These are phyloP conservation scores for Fusarium cyanostomum DNA, from an alignment of 2,329 filamentous ascomycete genomes.

Conservation along the genomic window DNA sequence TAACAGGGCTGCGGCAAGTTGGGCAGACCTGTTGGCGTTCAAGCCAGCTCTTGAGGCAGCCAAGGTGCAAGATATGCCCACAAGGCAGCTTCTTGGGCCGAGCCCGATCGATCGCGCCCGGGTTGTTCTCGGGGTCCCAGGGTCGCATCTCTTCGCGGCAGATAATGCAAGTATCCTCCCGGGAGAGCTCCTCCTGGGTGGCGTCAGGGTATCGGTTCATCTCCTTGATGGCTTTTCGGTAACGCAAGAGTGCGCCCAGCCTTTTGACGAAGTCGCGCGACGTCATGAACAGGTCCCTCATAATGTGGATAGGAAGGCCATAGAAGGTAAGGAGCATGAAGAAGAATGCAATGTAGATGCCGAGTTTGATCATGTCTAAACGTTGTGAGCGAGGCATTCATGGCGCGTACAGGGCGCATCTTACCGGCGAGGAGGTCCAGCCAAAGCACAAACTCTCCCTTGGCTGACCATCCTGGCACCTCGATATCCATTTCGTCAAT, in stretches of 20 bases:
- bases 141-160: conserved; percentile 95
- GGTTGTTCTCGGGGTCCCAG: conserved; percentile 69
- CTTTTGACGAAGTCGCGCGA: conserved; percentile 90
- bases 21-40: conserved; percentile 98
- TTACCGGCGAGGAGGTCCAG: conserved; percentile 84
- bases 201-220: conserved; percentile 97
- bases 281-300: conserved; percentile 94
- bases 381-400: conserved; percentile 25
- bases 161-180: conserved; percentile 96
- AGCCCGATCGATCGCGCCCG: conserved; percentile 80
- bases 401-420: conserved; percentile 33
- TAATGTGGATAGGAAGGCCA: conserved; percentile 94
- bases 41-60: conserved; percentile 95
- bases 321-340: conserved; percentile 93
- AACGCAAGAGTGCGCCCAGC: conserved; percentile 87
- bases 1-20: conserved; percentile 86
- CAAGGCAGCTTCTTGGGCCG: conserved; percentile 96
- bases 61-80: conserved; percentile 93
- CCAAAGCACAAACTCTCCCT: conserved; percentile 90
- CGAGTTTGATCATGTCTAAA: conserved; percentile 86
- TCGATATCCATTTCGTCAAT: conserved; percentile 95
- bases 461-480: conserved; percentile 94
- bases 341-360: conserved; percentile 92
- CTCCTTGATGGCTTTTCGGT: conserved; percentile 89
- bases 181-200: conserved; percentile 81